Percentiles rank a stretch among this genome's conserved stretches.
phyloP scores from a whole-genome alignment of 2,329 filamentous ascomycete species.

The Fusarium verrucosum region DNA sequence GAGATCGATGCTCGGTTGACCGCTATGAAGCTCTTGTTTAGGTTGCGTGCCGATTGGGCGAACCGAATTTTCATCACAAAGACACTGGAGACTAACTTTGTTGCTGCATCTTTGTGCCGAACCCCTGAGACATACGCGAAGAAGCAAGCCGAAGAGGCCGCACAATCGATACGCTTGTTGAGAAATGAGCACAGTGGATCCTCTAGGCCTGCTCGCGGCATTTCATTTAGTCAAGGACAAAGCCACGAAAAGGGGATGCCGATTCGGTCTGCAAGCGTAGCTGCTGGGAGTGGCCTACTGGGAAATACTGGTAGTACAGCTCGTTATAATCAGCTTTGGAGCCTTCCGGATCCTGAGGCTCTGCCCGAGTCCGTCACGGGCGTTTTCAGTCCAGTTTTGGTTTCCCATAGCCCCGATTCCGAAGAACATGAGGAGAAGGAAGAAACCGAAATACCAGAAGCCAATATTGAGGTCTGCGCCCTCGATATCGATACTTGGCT shows the following conservation, averaged over 20 bases:
- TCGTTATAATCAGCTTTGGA: constrained; percentile 65
- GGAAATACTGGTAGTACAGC: constrained; percentile 39
- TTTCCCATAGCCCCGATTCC: constrained; percentile 51
- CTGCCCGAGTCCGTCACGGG: constrained; percentile 59
- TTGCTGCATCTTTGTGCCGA: constrained; percentile 77
- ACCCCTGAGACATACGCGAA: constrained; percentile 63
- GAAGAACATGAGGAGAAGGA: constrained; percentile 14
- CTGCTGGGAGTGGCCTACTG: constrained; percentile 46
- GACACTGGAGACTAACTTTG: constrained; percentile 74
- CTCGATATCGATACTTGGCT: constrained; percentile 76
- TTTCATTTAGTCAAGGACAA: constrained; percentile 62
- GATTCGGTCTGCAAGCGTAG: constrained; percentile 55
- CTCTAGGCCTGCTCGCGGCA: constrained; percentile 57
- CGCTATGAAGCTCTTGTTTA: constrained; percentile 81
- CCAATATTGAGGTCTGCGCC: constrained; percentile 52
- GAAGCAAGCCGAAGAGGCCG: constrained; percentile 62
- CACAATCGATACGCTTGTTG: constrained; percentile 55
- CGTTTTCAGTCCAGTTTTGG: constrained; percentile 61
- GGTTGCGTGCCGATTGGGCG: constrained; percentile 83
- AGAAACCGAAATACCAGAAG: constrained; percentile 21
- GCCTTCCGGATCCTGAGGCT: constrained; percentile 64
- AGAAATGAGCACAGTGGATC: constrained; percentile 55
- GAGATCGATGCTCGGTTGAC: constrained; percentile 76
- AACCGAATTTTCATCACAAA: constrained; percentile 77
- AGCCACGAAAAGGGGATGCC: constrained; percentile 54